These are phyloP conservation scores for Aspergillus glaucus DNA, from an alignment of 2,329 filamentous ascomycete genomes.

Conservation along the genomic window DNA sequence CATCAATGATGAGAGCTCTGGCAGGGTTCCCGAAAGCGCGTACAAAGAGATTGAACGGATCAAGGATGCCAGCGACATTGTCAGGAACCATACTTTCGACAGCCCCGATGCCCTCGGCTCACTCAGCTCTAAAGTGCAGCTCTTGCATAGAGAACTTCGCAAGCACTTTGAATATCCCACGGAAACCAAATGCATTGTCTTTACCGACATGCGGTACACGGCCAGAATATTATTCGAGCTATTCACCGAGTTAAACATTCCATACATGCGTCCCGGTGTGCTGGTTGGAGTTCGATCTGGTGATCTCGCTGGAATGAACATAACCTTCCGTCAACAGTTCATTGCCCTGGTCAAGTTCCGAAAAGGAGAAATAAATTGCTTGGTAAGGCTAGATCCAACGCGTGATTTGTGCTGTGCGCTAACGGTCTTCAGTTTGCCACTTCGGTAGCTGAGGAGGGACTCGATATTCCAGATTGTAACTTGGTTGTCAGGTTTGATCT, in stretches of 20 bases:
- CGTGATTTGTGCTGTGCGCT: conserved; percentile 2
- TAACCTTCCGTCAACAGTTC: conserved; percentile 69
- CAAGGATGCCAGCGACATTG: conserved; percentile 50
- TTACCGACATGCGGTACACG: conserved; percentile 72
- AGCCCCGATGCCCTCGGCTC: conserved; percentile 29
- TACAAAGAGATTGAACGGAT: conserved; percentile 53
- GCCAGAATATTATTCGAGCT: conserved; percentile 67
- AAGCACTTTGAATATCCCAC: conserved; percentile 55
- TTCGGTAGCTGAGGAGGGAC: conserved; percentile 59
- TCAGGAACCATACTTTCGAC: conserved; percentile 49
- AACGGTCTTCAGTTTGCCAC: conserved; percentile 49
- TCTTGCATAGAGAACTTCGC: conserved; percentile 55
- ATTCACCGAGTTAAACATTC: conserved; percentile 54
- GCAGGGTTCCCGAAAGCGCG: conserved; percentile 29
- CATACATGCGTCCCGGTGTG: conserved; percentile 54
- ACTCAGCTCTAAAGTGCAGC: conserved; percentile 67
- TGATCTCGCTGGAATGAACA: conserved; percentile 52
- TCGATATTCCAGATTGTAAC: conserved; percentile 62
- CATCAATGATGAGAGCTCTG: not conserved
- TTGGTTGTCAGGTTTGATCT: conserved; percentile 71
- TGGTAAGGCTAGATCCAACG: conserved; percentile 25
- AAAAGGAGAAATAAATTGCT: conserved; percentile 53
- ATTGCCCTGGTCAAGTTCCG: conserved; percentile 61
- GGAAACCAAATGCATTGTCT: conserved; percentile 72
- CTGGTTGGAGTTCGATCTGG: conserved; percentile 56